Percentiles rank a stretch among this genome's conserved stretches.
phyloP scores from a whole-genome alignment of 106 monocot genomes.

The Allium fistulosum region DNA sequence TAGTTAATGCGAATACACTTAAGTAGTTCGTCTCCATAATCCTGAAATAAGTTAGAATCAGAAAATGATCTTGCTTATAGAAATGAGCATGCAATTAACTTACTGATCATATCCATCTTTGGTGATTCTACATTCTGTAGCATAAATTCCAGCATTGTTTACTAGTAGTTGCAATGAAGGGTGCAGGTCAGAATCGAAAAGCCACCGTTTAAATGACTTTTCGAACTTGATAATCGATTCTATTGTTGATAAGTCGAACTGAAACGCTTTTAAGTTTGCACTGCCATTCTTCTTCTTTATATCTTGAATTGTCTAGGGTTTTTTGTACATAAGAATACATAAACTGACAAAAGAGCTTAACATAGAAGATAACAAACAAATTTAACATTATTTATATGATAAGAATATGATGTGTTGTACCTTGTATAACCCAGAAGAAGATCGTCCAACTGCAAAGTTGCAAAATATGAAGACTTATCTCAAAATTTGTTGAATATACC shows the following conservation, averaged over 20 bases:
- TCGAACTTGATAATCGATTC: slow-evolving; percentile 68
- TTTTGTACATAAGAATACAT: no score
- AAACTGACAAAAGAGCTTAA: no score
- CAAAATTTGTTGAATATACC: no score
- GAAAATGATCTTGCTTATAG: neutral
- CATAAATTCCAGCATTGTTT: slow-evolving; percentile 94
- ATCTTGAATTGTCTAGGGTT: slow-evolving; percentile 48
- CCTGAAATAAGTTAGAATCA: neutral
- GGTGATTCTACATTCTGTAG: slow-evolving; percentile 45
- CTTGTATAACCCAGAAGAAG: slow-evolving; percentile 28
- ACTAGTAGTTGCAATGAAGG: slow-evolving; percentile 78
- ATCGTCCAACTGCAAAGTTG: slow-evolving; percentile 45
- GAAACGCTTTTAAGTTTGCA: slow-evolving; percentile 42
- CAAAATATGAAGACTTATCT: neutral
- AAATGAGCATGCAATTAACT: neutral
- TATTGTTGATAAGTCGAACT: slow-evolving; percentile 66
- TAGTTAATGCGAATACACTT: neutral
- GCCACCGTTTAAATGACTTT: slow-evolving; percentile 58
- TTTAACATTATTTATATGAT: no score
- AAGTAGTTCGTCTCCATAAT: neutral
- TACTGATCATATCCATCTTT: slow-evolving; percentile 84
- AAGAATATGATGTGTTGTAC: slow-evolving; percentile 7
- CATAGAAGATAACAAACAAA: no score
- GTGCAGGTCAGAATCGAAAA: slow-evolving; percentile 44
- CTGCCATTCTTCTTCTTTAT: slow-evolving; percentile 41